Percentiles rank a stretch among this genome's conserved stretches.
phyloP scores from a whole-genome alignment of 345 rosid genomes.

The Pistacia vera region DNA sequence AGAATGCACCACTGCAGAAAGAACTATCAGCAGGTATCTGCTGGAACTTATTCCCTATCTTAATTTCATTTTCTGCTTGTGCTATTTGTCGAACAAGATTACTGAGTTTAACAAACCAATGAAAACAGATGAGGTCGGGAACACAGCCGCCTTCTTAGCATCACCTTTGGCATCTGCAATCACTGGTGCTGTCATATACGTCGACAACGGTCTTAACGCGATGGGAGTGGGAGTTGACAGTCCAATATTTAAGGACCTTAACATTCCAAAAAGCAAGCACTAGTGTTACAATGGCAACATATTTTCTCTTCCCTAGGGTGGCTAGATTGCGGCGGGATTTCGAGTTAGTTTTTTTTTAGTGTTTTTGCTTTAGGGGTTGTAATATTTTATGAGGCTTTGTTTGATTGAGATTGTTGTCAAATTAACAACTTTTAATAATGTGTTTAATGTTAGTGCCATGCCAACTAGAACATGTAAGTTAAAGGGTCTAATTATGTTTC shows the following conservation, averaged over 20 bases:
- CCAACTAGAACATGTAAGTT: background rate
- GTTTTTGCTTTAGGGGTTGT: background rate
- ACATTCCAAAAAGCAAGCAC: constrained; percentile 56
- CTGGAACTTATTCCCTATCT: background rate
- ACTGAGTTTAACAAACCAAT: constrained; percentile 11
- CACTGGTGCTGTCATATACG: constrained; percentile 85
- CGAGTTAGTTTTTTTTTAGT: background rate
- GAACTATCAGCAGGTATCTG: constrained; percentile 79
- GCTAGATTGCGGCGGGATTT: background rate
- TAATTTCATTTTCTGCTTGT: background rate
- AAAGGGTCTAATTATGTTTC: background rate
- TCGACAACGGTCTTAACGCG: constrained; percentile 92
- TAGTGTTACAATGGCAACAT: constrained; percentile 17
- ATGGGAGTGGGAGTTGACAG: constrained; percentile 96
- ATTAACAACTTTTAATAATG: background rate
- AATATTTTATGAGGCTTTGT: background rate
- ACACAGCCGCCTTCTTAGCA: constrained; percentile 87
- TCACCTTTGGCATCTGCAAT: constrained; percentile 96
- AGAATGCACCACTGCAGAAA: constrained; percentile 85
- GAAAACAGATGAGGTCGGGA: constrained; percentile 88
- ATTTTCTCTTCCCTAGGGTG: background rate
- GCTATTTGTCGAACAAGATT: background rate
- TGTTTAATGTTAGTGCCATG: background rate
- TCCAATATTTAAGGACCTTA: constrained; percentile 76
- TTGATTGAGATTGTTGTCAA: background rate